Conservation (phyloP, 306 rosid genomes). For the Ammopiptanthus mongolicus region DNA sequence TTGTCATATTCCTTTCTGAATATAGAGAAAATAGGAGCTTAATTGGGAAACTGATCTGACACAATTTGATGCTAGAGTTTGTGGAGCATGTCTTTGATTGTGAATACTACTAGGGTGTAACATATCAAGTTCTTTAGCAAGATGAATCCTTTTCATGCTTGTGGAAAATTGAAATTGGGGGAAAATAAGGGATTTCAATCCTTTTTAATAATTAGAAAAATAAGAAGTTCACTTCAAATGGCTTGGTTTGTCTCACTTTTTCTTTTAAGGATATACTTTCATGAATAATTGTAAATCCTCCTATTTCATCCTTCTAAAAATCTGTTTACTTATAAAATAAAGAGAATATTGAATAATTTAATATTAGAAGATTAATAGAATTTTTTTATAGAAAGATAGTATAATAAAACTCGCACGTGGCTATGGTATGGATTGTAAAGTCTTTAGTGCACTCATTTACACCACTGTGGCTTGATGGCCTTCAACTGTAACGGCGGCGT, state of each 20-base stretch:
- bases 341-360: no score
- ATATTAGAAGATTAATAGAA: no score
- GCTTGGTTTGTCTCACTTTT: neutral
- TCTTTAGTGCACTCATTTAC: slow-evolving; percentile 17
- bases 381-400: no score
- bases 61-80: neutral
- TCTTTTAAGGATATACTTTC: neutral
- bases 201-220: neutral
- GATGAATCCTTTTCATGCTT: slow-evolving; percentile 24
- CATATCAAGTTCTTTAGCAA: slow-evolving; percentile 13
- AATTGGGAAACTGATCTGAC: neutral
- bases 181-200: neutral
- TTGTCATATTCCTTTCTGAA: neutral
- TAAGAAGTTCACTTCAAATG: neutral
- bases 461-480: slow-evolving; percentile 3
- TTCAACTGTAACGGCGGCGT: slow-evolving; percentile 28
- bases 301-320: no score
- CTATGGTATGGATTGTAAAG: slow-evolving; percentile 28
- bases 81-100: neutral
- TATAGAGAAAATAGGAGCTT: slow-evolving; percentile 3
- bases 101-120: slow-evolving; percentile 2
- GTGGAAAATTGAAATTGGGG: slow-evolving; percentile 24
- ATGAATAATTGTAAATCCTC: no score
- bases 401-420: no score
- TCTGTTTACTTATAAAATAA: no score